phyloP scores from a whole-genome alignment of 2,329 filamentous ascomycete genomes.

The Byssothecium circinans region DNA sequence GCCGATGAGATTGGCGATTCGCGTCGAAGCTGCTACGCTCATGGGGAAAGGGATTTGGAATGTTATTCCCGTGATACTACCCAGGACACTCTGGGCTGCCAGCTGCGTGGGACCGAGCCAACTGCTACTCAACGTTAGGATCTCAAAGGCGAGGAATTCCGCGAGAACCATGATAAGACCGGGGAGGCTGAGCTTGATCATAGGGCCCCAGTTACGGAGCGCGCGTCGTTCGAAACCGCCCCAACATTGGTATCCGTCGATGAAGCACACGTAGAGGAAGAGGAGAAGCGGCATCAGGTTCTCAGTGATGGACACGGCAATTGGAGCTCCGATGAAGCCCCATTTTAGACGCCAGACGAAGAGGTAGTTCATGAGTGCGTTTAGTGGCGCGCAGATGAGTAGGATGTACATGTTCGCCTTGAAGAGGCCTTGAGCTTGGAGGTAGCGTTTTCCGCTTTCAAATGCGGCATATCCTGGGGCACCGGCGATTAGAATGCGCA shows the following conservation, averaged over 20 bases:
- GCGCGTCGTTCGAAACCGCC: conserved; percentile 73
- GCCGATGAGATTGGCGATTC: conserved; percentile 89
- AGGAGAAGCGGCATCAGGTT: conserved; percentile 73
- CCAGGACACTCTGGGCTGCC: conserved; percentile 84
- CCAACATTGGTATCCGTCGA: conserved; percentile 77
- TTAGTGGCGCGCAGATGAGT: conserved; percentile 78
- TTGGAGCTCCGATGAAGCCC: conserved; percentile 75
- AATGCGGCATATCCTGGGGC: conserved; percentile 76
- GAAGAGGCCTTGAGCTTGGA: conserved; percentile 88
- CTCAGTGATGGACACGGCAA: conserved; percentile 75
- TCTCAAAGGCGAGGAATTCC: conserved; percentile 90
- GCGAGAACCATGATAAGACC: conserved; percentile 93
- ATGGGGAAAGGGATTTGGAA: conserved; percentile 94
- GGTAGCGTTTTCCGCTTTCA: conserved; percentile 79
- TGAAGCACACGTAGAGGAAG: conserved; percentile 71
- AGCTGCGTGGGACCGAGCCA: conserved; percentile 78
- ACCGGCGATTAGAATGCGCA: conserved; percentile 69
- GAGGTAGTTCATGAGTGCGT: conserved; percentile 77
- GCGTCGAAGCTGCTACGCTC: conserved; percentile 83
- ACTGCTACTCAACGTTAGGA: conserved; percentile 79
- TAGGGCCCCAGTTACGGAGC: conserved; percentile 74
- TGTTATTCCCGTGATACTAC: conserved; percentile 75
- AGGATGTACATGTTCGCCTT: conserved; percentile 80
- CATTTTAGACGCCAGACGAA: conserved; percentile 66
- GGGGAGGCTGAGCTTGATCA: conserved; percentile 84